Evolutionary conservation across 257 asterid species (phyloP).

Genomic region (Nicotiana sylvestris): DNA sequence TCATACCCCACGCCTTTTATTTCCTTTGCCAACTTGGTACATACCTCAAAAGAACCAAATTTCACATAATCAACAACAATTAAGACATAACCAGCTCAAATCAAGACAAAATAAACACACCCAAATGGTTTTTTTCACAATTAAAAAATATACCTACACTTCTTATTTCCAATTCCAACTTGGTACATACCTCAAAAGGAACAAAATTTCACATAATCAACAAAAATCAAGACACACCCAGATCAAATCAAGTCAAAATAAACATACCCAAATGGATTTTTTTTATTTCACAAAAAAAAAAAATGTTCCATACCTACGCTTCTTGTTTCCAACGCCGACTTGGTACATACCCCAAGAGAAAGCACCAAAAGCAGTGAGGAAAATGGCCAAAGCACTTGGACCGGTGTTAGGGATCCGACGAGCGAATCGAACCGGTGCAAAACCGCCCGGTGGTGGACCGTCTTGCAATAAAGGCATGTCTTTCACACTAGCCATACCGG

Average conservation of each 20-base stretch:
- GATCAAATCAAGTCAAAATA: not conserved
- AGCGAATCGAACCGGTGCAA: slow-evolving; percentile 84
- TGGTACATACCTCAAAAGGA: not conserved
- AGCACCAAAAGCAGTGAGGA: slow-evolving; percentile 65
- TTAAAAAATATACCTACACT: not conserved
- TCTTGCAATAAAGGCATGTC: slow-evolving; percentile 95
- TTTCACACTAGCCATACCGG: slow-evolving; percentile 89
- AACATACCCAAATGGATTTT: not conserved
- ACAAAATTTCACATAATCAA: not conserved
- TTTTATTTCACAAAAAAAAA: not conserved
- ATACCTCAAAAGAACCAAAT: slow-evolving; percentile 38
- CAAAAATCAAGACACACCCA: not conserved
- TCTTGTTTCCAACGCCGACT: slow-evolving; percentile 94
- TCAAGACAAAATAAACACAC: not conserved
- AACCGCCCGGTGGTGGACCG: slow-evolving; percentile 97
- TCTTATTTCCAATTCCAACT: not conserved
- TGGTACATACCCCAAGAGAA: slow-evolving; percentile 96
- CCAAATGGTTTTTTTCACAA: not conserved
- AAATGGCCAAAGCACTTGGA: slow-evolving; percentile 83
- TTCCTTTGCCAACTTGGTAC: slow-evolving; percentile 87
- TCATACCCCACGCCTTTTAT: slow-evolving; percentile 57
- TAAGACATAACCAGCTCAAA: not conserved
- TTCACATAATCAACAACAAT: not conserved
- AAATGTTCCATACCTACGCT: slow-evolving; percentile 55
- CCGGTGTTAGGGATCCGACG: slow-evolving; percentile 80